Percentiles rank a stretch among this genome's conserved stretches.
These are phyloP conservation scores for Biscogniauxia marginata DNA, from an alignment of 2,329 filamentous ascomycete genomes.

Conservation along the genomic window DNA sequence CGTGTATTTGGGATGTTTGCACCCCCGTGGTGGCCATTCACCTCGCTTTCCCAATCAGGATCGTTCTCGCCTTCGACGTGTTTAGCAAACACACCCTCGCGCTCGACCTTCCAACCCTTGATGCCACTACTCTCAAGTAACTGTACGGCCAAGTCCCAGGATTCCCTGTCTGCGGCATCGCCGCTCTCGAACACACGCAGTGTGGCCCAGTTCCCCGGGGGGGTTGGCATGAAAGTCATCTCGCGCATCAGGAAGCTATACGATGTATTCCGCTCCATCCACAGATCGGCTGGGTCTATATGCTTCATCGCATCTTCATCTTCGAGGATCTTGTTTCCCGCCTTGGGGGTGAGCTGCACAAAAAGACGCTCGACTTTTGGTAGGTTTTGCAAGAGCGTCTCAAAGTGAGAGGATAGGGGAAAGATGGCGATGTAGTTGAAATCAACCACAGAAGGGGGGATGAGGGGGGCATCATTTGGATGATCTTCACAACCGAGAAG, in stretches of 20 bases:
- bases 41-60: slow-evolving; percentile 3
- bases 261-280: slow-evolving; percentile 53
- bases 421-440: slow-evolving; percentile 66
- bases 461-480: slow-evolving; percentile 35
- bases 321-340: slow-evolving; percentile 35
- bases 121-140: slow-evolving; percentile 37
- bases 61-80: slow-evolving; percentile 17
- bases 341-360: slow-evolving; percentile 45
- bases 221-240: slow-evolving; percentile 26
- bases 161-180: slow-evolving; percentile 44
- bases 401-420: slow-evolving; percentile 62
- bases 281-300: slow-evolving; percentile 43
- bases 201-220: slow-evolving; percentile 39
- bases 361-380: slow-evolving; percentile 52
- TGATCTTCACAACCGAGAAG: slow-evolving; percentile 44
- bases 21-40: slow-evolving; percentile 16
- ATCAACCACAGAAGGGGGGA: slow-evolving; percentile 44
- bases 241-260: slow-evolving; percentile 47
- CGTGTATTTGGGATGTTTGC: not conserved
- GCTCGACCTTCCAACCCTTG: slow-evolving; percentile 42
- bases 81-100: slow-evolving; percentile 46
- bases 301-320: slow-evolving; percentile 38
- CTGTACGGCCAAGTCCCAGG: slow-evolving; percentile 43
- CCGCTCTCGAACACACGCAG: slow-evolving; percentile 50
- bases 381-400: slow-evolving; percentile 46